Base-by-base conservation (phyloP, 192 early-diverging fungal species). In the Entomortierella chlamydospora region DNA sequence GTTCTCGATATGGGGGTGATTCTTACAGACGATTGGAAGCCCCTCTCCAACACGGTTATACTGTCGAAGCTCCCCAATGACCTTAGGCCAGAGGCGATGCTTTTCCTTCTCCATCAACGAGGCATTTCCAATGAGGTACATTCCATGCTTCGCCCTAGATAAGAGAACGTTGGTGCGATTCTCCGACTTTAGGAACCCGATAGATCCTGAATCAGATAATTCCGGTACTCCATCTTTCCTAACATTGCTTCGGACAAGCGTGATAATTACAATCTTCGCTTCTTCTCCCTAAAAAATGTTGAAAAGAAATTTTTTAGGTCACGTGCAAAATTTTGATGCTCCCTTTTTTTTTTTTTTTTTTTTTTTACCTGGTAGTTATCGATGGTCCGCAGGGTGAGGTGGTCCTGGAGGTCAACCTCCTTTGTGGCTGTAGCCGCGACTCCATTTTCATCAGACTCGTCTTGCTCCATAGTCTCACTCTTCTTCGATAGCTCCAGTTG, bases 121-220 rank as follows among this genome's bases (percentile, higher is more conserved):
- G 0, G 84, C 64, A 26, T 88, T 84, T 1, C 89, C 89, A 17
- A 90, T 50, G 10, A 90, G 55, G 34, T 76, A 90, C 85, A 90
- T 84, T 4, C 89, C 89, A 63, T 90, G 88, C 39, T 84, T 58
- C 0, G 89, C 89, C 22, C 89, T 70, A 12, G 88, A 89, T 1
- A 89, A 34, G 7, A 89, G 57, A 8, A 90, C 89, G 37, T 89
- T 90, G 2, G 83, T 81, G 17, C 89, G 83, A 56, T 90, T 90
- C 18, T 55, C 42, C 25, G 82, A 80, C 58, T 87, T 87, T 43
- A 89, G 64, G 64, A 90, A 90, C 2, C 89, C 89, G 57, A 86
- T 89, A 0, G 69, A 42, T 7, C 53, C 53, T 13, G 68, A 33
- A 13, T 41, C 45, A 0, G 61, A 52, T 26, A 4, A 29, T n/a